A percentile compares a stretch with the other conserved stretches of the same genome.
Evolutionary conservation across 768 basidiomycete species (phyloP).

Genomic region (Mycena rosella): DNA sequence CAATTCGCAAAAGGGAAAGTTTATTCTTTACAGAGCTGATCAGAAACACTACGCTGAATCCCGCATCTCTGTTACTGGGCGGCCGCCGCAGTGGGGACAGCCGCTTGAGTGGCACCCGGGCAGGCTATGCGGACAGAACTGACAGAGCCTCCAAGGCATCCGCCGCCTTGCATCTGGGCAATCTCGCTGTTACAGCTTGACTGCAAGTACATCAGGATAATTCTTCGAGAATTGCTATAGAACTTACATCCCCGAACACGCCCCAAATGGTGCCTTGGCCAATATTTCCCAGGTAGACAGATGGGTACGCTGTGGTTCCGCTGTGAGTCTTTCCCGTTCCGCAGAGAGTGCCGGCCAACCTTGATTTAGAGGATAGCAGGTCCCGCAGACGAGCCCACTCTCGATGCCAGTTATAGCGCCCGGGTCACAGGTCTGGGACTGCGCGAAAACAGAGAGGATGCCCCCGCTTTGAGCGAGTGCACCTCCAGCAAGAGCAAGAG

Average conservation of each 20-base stretch:
- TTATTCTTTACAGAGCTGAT: conserved; percentile 13
- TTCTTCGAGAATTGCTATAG: conserved; percentile 18
- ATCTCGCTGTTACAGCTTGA: conserved; percentile 18
- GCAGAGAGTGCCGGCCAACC: conserved; percentile 17
- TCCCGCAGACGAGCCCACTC: conserved; percentile 15
- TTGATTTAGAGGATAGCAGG: conserved; percentile 23
- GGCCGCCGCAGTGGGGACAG: conserved; percentile 18
- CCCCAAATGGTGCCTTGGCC: conserved; percentile 14
- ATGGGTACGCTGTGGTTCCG: conserved; percentile 15
- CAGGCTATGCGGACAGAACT: conserved; percentile 20
- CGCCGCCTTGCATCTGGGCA: conserved; percentile 22
- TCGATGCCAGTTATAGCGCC: conserved; percentile 18
- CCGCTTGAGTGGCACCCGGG: conserved; percentile 9
- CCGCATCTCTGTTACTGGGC: conserved; percentile 9
- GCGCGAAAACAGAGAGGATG: conserved; percentile 16
- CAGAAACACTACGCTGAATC: conserved; percentile 12
- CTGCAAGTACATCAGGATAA: conserved; percentile 20
- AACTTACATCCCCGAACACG: conserved; percentile 23
- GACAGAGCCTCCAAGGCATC: conserved; percentile 19
- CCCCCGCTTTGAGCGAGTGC: conserved; percentile 15
- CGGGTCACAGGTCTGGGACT: conserved; percentile 17
- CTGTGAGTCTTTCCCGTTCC: conserved; percentile 15
- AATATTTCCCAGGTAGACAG: conserved; percentile 22
- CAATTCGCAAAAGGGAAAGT: conserved; percentile 12
- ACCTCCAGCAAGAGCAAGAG: conserved; percentile 20